phyloP scores from a whole-genome alignment of 208 protist species.

The Herpetomonas tarakana region DNA sequence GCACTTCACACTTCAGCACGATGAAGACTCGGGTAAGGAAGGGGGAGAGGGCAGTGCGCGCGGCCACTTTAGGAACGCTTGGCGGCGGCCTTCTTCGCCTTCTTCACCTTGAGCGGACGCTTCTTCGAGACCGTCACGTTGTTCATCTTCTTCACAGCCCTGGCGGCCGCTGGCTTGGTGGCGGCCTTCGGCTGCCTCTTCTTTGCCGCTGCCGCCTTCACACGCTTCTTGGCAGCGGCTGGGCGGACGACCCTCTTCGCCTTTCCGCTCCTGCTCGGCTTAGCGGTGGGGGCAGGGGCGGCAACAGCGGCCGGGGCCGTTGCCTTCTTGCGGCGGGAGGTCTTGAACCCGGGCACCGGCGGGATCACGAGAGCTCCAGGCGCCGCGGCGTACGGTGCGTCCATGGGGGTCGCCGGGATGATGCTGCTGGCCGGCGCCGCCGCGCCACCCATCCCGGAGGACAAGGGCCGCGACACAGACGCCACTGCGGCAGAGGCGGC shows the following conservation, averaged over 20 bases:
- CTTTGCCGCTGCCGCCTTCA: constrained; percentile 5
- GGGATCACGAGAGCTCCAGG: constrained; percentile 13
- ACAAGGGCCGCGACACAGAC: too few species aligned
- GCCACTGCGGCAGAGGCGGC: too few species aligned
- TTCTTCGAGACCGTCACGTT: constrained; percentile 7
- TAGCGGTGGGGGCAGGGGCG: not conserved
- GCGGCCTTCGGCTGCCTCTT: constrained; percentile 15
- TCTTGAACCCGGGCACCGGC: constrained; percentile 22
- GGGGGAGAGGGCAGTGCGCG: too few species aligned
- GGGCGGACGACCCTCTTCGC: constrained; percentile 9
- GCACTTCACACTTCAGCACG: too few species aligned
- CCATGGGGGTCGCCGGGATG: constrained; percentile 9
- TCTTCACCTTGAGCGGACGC: constrained; percentile 11
- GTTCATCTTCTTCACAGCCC: too few species aligned
- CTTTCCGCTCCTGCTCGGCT: constrained; percentile 1
- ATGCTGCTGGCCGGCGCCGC: constrained; percentile 12
- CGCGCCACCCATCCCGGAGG: too few species aligned
- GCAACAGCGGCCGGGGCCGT: constrained; percentile 4
- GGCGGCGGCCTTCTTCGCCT: constrained; percentile 8
- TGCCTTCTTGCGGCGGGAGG: constrained; percentile 17
- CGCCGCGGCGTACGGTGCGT: constrained; percentile 1
- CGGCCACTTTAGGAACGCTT: constrained; percentile 11
- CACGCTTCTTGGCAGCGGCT: constrained; percentile 7
- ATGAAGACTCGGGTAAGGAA: too few species aligned
- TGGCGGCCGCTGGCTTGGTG: not conserved